phyloP scores from a whole-genome alignment of 768 basidiomycete genomes.

The Clitopilus passeckerianus region DNA sequence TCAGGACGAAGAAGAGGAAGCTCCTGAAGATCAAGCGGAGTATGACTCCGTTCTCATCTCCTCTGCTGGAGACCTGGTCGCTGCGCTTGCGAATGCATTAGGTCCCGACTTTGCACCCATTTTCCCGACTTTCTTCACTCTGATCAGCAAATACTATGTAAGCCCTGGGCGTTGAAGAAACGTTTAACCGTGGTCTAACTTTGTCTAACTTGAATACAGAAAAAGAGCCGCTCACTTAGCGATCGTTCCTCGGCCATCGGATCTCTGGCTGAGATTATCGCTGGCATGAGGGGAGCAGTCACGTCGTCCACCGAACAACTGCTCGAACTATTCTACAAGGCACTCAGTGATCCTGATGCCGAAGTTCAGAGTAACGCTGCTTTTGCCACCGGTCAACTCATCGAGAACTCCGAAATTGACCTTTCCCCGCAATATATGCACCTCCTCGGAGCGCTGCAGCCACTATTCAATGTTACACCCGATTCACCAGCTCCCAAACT shows the following conservation, averaged over 20 bases:
- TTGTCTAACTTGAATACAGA: conserved; percentile 36
- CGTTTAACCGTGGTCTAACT: not conserved
- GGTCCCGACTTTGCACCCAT: conserved; percentile 79
- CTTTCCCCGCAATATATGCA: conserved; percentile 75
- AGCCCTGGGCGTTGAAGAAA: conserved; percentile 21
- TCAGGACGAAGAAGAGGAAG: conserved; percentile 82
- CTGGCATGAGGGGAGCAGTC: conserved; percentile 82
- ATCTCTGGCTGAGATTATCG: conserved; percentile 91
- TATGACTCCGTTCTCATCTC: conserved; percentile 95
- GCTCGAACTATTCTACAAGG: conserved; percentile 79
- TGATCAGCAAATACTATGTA: conserved; percentile 91
- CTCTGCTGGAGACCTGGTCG: conserved; percentile 91
- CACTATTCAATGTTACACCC: conserved; percentile 66
- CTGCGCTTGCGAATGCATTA: conserved; percentile 80
- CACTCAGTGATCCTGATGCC: conserved; percentile 77
- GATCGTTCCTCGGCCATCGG: conserved; percentile 94
- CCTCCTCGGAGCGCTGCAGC: conserved; percentile 75
- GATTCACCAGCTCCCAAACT: conserved; percentile 60
- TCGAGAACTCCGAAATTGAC: conserved; percentile 82
- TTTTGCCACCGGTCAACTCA: conserved; percentile 87
- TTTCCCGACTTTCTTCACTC: conserved; percentile 83
- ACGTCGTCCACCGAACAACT: conserved; percentile 81
- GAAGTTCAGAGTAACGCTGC: conserved; percentile 97
- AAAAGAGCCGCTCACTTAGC: conserved; percentile 79
- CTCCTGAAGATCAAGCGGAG: conserved; percentile 88